Evolutionary conservation across 306 rosid genomes (phyloP).

Genomic region (Abrus precatorius): DNA sequence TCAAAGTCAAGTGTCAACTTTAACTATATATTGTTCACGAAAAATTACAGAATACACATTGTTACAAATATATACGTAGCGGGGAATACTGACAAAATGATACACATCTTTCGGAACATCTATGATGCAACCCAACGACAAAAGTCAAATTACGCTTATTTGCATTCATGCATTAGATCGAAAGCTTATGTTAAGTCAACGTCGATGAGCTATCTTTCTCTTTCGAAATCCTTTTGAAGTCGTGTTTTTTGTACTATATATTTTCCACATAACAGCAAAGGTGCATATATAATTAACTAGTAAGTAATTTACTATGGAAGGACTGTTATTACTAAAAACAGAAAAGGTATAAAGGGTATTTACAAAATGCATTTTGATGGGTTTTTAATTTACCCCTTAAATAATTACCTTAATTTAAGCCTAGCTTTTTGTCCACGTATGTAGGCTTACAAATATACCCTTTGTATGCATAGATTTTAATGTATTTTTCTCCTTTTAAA

Average conservation of each 20-base stretch:
- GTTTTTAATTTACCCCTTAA: too few species aligned
- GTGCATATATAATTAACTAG: not conserved
- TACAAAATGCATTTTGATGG: too few species aligned
- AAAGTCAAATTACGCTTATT: constrained; percentile 11
- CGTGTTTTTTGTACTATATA: not conserved
- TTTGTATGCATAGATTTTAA: not conserved
- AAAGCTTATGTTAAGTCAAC: constrained; percentile 24
- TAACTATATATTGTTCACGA: not conserved
- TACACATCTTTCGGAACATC: constrained; percentile 5
- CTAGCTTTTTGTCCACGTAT: too few species aligned
- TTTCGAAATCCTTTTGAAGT: not conserved
- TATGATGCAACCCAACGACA: constrained; percentile 18
- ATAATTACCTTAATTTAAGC: too few species aligned
- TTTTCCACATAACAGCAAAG: not conserved
- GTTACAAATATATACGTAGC: not conserved
- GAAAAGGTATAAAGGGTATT: too few species aligned
- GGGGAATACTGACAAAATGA: not conserved
- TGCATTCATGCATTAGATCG: not conserved
- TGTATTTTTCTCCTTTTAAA: not conserved
- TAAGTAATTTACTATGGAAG: too few species aligned
- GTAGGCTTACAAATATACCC: not conserved
- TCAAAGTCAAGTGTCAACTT: not conserved
- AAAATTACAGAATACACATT: too few species aligned
- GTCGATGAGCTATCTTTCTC: not conserved
- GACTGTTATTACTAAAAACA: too few species aligned